Evolutionary conservation across 2,329 filamentous ascomycete species (phyloP), one percentile per base, ranked within the genome.

Genomic region (Beauveria varroae): DNA sequence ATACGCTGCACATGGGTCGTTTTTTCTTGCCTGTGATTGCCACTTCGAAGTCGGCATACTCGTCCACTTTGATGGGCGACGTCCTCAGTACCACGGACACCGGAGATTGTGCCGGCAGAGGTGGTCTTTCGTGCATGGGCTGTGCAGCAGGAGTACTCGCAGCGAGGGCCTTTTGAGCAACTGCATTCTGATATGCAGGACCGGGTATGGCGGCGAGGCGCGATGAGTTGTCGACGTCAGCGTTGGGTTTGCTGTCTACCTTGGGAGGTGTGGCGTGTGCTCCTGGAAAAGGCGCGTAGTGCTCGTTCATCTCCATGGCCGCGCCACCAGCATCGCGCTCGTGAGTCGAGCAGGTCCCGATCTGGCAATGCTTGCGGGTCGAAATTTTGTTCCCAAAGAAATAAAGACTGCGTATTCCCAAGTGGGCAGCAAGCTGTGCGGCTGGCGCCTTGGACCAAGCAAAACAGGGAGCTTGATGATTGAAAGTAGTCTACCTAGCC

Each of bases 71-170:
- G 46, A 55, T 61, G 10, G 60, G 53, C 37, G 53, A 61, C 8
- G 46, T 1, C 12, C 16, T 30, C 52, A 61, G 34, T 24, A 61
- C 60, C 46, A 61, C 60, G 30, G 60, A 61, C 20, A 61, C n/a
- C 4, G 40, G 18, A 12, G 28, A 12, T 30, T 34, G 37, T 14
- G 50, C 20, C 40, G 28, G 24, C n/a, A 16, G 26, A n/a, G 26
- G 12, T 18, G 40, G 28, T 5, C 26, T 7, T 30, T 14, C 18
- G 24, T 20, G 55, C 46, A 41, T 41, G 22, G 37, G 26, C n/a
- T 30, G 47, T 24, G 24, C 34, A 51, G 24, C 24, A n/a, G 10
- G 14, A 46, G n/a, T 10, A 26, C 46, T 34, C 34, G 55, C 30
- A n/a, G 22, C 9, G 20, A 10, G 18, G 30, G 34, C 55, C 30